Conservation (phyloP, 2,329 filamentous ascomycete genomes). For the Emergomyces pasteurianus region DNA sequence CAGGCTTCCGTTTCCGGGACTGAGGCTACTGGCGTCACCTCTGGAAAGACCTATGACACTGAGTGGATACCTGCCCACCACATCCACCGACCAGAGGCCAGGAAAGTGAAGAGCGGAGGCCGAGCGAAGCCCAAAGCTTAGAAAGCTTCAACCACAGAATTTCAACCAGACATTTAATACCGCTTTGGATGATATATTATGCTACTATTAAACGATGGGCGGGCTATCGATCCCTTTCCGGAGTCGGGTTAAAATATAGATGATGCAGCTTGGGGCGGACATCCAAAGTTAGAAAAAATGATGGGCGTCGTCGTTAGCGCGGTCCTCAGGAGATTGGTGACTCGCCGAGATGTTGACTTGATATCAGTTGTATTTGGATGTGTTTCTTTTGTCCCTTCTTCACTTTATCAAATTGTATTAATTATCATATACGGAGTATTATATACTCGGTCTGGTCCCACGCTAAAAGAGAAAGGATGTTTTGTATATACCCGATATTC, state of each 20-base stretch:
- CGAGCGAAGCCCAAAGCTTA: conserved; percentile 8
- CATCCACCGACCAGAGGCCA: conserved; percentile 69
- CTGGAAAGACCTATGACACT: conserved; percentile 63
- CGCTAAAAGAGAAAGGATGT: background rate
- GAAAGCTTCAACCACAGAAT: background rate
- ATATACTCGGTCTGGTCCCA: background rate
- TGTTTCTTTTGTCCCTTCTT: background rate
- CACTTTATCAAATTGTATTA: conserved; percentile 1
- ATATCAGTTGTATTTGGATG: background rate
- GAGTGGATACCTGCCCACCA: conserved; percentile 89
- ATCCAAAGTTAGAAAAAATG: background rate
- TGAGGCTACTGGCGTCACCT: conserved; percentile 55
- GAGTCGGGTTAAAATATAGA: background rate
- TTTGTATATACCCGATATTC: background rate
- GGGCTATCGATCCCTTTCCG: background rate
- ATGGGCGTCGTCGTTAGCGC: background rate
- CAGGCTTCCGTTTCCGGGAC: conserved; percentile 54
- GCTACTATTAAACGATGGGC: background rate
- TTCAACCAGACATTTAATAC: background rate
- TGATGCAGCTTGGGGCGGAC: background rate
- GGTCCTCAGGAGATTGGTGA: background rate
- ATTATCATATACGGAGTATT: background rate
- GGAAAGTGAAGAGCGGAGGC: conserved; percentile 42
- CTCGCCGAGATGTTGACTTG: background rate
- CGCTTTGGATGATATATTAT: background rate